Conservation (phyloP, 2,329 filamentous ascomycete genomes). For the Microcyclospora tardicrescens region DNA sequence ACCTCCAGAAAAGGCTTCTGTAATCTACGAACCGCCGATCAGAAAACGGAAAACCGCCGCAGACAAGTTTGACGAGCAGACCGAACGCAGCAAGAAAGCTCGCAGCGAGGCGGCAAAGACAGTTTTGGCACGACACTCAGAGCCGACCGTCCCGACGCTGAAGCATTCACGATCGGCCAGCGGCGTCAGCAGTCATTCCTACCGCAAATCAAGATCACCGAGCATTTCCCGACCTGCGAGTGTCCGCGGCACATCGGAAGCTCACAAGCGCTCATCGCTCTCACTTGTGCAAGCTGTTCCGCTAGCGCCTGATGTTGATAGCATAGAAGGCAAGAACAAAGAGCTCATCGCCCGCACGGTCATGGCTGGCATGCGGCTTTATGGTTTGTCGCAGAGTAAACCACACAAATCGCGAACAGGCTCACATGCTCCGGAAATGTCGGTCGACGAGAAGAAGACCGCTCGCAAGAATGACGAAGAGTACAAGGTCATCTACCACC, state of each 20-base stretch:
- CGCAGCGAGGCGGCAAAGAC: conserved; percentile 30
- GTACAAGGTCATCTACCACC: conserved; percentile 41
- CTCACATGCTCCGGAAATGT: conserved; percentile 2
- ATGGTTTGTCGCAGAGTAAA: conserved; percentile 35
- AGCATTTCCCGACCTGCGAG: conserved; percentile 15
- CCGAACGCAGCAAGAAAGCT: conserved; percentile 29
- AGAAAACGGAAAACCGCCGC: conserved; percentile 30
- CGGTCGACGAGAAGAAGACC: conserved; percentile 8
- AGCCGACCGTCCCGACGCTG: conserved; percentile 17
- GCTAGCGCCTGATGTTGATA: conserved; percentile 1
- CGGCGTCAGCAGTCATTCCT: conserved; percentile 10
- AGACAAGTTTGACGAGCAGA: conserved; percentile 36
- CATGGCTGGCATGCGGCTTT: conserved; percentile 41
- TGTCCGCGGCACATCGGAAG: conserved; percentile 9
- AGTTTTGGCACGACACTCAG: conserved; percentile 29
- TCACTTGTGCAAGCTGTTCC: conserved; percentile 15
- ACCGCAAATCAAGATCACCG: conserved; percentile 18
- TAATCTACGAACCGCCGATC: conserved; percentile 14
- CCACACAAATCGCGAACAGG: conserved; percentile 10
- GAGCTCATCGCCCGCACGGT: conserved; percentile 37
- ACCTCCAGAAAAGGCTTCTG: conserved; percentile 6
- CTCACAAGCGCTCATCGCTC: conserved; percentile 14
- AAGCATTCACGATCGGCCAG: conserved; percentile 21
- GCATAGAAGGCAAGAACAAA: conserved; percentile 29
- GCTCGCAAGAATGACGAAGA: conserved; percentile 32